A percentile compares a stretch with the other conserved stretches of the same genome.
These are phyloP conservation scores for Hygrocybe coccinea DNA, from an alignment of 768 basidiomycete species.

Conservation along the genomic window DNA sequence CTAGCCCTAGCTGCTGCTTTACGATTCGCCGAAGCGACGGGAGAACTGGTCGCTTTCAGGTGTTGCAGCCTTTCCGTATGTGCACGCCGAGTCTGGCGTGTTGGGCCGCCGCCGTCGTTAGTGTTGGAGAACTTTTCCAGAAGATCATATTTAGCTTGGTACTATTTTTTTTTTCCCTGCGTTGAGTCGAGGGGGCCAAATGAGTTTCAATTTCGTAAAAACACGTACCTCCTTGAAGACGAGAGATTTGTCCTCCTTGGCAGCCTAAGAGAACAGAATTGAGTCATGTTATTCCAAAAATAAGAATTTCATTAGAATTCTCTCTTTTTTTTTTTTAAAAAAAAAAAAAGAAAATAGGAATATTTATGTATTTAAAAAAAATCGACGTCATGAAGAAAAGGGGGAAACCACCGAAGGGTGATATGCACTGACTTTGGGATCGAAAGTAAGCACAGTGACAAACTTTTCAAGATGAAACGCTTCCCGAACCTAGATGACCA, in stretches of 20 bases:
- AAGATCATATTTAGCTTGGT: constrained; percentile 59
- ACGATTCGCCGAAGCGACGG: not conserved
- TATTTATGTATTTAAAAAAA: not conserved
- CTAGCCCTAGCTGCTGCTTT: not conserved
- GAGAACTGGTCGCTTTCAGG: not conserved
- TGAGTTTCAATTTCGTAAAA: constrained; percentile 5
- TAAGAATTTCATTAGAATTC: too few relatives aligned
- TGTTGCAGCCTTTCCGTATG: constrained; percentile 44
- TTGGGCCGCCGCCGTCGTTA: constrained; percentile 42
- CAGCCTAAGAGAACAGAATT: constrained; percentile 40
- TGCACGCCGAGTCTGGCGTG: constrained; percentile 58
- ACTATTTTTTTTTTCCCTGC: too few relatives aligned
- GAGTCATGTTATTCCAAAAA: not conserved
- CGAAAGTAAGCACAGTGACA: constrained; percentile 66
- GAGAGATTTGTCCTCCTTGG: constrained; percentile 64
- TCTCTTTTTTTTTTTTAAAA: too few relatives aligned
- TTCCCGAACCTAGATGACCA: constrained; percentile 62
- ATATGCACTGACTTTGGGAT: constrained; percentile 59
- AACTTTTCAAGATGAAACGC: constrained; percentile 85
- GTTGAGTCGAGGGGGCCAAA: not conserved
- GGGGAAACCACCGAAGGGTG: not conserved
- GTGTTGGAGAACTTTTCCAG: constrained; percentile 41
- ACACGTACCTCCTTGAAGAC: constrained; percentile 68
- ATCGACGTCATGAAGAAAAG: too few relatives aligned
- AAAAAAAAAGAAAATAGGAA: too few relatives aligned